Percentiles rank a stretch among this genome's conserved stretches.
phyloP scores from a whole-genome alignment of 2,329 filamentous ascomycete genomes.

The Beauveria sp. region DNA sequence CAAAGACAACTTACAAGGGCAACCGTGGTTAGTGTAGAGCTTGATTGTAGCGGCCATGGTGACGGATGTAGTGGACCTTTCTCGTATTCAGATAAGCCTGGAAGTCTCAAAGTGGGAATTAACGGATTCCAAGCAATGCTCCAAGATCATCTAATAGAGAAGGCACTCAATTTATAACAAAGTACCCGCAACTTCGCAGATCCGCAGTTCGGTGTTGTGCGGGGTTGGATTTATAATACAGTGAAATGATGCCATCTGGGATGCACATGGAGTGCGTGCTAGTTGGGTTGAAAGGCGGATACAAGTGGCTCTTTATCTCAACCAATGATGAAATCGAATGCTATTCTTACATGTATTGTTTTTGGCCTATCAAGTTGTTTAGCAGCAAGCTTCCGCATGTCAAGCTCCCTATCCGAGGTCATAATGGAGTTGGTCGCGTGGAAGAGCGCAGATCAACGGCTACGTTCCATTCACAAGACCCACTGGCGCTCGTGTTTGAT shows the following conservation, averaged over 20 bases:
- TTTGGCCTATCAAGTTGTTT: too few species aligned
- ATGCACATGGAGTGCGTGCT: neutral
- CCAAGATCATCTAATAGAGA: neutral
- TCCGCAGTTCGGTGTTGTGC: neutral
- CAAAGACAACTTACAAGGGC: slow-evolving; percentile 45
- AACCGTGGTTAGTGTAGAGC: slow-evolving; percentile 63
- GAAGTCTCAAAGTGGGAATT: neutral
- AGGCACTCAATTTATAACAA: neutral
- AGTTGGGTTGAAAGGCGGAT: neutral
- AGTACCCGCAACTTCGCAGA: neutral
- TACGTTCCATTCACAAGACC: too few species aligned
- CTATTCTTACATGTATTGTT: too few species aligned
- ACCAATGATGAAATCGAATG: too few species aligned
- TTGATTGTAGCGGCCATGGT: slow-evolving; percentile 43
- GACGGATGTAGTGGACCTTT: neutral
- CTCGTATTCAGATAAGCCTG: neutral
- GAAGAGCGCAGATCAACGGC: too few species aligned
- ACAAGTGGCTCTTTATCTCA: neutral
- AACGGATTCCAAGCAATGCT: neutral
- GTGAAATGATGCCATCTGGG: neutral
- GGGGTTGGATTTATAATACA: slow-evolving; percentile 8
- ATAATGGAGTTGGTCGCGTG: too few species aligned
- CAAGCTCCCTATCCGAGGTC: too few species aligned
- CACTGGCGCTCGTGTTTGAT: too few species aligned
- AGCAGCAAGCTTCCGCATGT: too few species aligned